Percentiles rank a stretch among this genome's conserved stretches.
phyloP scores from a whole-genome alignment of 164 flowering plant species.

The Stephania cephalantha region DNA sequence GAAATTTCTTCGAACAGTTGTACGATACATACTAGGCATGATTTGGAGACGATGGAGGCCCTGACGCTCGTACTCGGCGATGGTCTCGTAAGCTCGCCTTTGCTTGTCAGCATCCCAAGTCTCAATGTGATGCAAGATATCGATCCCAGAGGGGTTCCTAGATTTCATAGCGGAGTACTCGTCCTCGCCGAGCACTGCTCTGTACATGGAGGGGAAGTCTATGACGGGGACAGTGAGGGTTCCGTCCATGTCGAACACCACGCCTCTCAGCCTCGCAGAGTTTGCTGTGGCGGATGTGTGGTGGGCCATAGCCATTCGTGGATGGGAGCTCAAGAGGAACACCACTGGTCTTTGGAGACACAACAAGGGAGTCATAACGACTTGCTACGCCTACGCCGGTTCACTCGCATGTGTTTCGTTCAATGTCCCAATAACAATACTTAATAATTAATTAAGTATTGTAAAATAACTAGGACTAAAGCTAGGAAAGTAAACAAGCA shows the following conservation, averaged over 20 bases:
- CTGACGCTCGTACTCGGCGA: slow-evolving; percentile 65
- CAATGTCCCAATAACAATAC: no score
- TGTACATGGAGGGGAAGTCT: slow-evolving; percentile 84
- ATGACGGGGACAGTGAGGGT: slow-evolving; percentile 91
- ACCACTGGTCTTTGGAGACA: no score
- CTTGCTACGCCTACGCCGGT: no score
- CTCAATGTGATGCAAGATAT: slow-evolving; percentile 79
- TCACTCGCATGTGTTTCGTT: no score
- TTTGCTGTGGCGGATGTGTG: background rate
- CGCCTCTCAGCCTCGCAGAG: slow-evolving; percentile 46
- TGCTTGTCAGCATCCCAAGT: slow-evolving; percentile 57
- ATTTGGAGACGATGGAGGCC: slow-evolving; percentile 83
- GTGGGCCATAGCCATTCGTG: no score
- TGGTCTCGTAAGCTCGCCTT: slow-evolving; percentile 55
- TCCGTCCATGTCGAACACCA: slow-evolving; percentile 99
- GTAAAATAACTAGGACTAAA: no score
- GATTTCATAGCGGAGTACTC: slow-evolving; percentile 42
- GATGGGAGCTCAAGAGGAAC: no score
- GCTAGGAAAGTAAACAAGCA: no score
- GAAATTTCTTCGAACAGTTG: no score
- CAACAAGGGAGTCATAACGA: no score
- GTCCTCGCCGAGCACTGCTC: slow-evolving; percentile 69
- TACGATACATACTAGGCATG: slow-evolving; percentile 58
- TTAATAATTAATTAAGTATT: no score
- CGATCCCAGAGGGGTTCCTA: slow-evolving; percentile 63